Evolutionary conservation across 805 yeast genomes (phyloP), one percentile per base, ranked within the genome.

Genomic region (Metschnikowia henanensis): DNA sequence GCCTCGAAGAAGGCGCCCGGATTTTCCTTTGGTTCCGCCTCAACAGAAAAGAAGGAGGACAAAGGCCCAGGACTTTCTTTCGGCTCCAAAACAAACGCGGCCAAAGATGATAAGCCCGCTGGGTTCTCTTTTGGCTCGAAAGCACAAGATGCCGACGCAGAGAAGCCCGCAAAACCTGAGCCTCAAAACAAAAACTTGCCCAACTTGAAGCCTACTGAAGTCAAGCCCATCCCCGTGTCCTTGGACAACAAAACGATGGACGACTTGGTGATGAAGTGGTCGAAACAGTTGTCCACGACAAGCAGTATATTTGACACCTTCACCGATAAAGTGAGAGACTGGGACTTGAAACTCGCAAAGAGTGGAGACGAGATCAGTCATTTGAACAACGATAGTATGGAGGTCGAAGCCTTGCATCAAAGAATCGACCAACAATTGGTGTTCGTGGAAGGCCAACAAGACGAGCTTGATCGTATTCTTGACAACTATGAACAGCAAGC

Each of bases 181-280:
- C 52, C 49, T 36, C 56, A 53, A 25, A 56, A 43, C 21, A 55
- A 46, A n/a, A 57, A 53, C 35, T 47, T 47, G 19, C 64, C 65
- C 20, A 66, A 60, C 39, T 63, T 73, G 18, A 72, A 74, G 41
- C 66, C 81, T 2, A 81, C 84, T 41, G 72, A 77, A 30, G 75
- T 81, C 22, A 80, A 79, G 47, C 83, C 89, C 4, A 75, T 81
- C 45, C 85, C 86, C 25, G 76, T 89, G 3, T 80, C 95, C 4
- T 76, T 94, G 29, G 90, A 87, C 56, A 94, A 94, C 66, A 89
- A 89, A 62, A 89, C 97, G 1, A 71, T 94, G 58, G 98, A 94
- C 58, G 98, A 94, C 61, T 75, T 94, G 52, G 86, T 94, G 33
- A 79, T 90, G 12, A 90, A 86, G 64, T 94, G 99, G 99, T 86